Conservation (phyloP, 23 red algal species). For the Gracilaria domingensis region DNA sequence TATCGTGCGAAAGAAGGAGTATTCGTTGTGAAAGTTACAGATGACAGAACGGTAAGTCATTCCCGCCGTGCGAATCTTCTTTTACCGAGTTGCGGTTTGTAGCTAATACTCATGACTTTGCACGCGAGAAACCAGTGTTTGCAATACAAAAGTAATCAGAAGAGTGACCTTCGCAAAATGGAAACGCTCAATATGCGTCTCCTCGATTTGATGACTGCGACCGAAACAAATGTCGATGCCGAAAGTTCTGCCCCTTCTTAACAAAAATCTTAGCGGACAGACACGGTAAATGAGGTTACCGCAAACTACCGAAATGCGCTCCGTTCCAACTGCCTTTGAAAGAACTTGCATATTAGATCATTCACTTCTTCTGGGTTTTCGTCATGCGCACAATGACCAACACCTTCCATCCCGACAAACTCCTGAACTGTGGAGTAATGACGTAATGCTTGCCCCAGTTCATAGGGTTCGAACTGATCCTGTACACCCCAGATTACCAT, state of each 20-base stretch:
- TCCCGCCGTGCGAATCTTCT: not conserved
- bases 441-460: constrained; percentile 46
- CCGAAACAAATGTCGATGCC: constrained; percentile 41
- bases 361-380: constrained; percentile 84
- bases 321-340: constrained; percentile 35
- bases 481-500: constrained; percentile 91
- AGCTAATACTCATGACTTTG: not conserved
- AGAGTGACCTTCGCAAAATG: constrained; percentile 74
- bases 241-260: not conserved
- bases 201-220: constrained; percentile 64
- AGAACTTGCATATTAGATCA: constrained; percentile 69
- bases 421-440: constrained; percentile 64
- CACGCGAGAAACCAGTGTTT: constrained; percentile 36
- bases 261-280: not conserved
- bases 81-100: not conserved
- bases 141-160: constrained; percentile 72
- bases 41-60: constrained; percentile 64
- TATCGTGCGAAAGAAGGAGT: constrained; percentile 53
- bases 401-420: constrained; percentile 72
- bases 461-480: constrained; percentile 88
- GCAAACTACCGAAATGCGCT: not conserved
- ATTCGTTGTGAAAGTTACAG: constrained; percentile 74
- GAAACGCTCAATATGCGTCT: constrained; percentile 68
- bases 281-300: not conserved
- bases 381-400: constrained; percentile 97